Base-by-base conservation (phyloP, 176 grass and related monocot genomes). In the Phragmites australis region DNA sequence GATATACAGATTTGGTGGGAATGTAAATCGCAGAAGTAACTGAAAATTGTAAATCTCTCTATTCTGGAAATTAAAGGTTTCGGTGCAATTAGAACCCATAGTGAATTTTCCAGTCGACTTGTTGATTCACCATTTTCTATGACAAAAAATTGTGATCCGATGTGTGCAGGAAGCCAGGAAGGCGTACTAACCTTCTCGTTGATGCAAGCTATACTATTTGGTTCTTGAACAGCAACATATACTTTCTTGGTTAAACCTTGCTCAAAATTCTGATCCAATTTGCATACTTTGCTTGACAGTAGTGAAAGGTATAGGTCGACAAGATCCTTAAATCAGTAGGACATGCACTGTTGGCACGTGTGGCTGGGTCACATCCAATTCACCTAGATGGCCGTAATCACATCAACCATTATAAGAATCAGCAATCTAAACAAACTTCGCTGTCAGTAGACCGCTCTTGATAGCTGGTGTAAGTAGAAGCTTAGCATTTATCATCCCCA, bases 51-150 rank as follows among this genome's bases (percentile, higher is more conserved):
- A 23, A 14, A 10, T 21, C 48, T 34, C 12, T 25, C n/a, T 40
- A 37, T 37, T 52, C 26, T 39, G 9, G 12, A 74, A 65, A 45
- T 8, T 14, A 15, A 39, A 68, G 7, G 5, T 1, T 81, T 65
- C 42, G 37, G 13, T 49, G 6, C 21, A 81, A 23, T 41, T 59
- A 80, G 21, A 49, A 79, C 15, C 15, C 9, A 65, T 15, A 55
- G 56, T 48, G 40, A 86, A 81, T 34, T 32, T 32, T 47, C 67
- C 39, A 57, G 31, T 68, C 14, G 17, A 39, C 5, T 43, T 1
- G n/a, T 85, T 61, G 17, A 50, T 40, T 72, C 29, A 32, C 47
- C 48, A 83, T 54, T 53, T 54, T 8, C 25, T 55, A 55, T 23
- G 59, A 51, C 4, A 10, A 26, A 75, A 68, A 48, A 31, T 34